These are phyloP conservation scores for Tulasnella sp. DNA, from an alignment of 768 basidiomycete species.

Conservation along the genomic window DNA sequence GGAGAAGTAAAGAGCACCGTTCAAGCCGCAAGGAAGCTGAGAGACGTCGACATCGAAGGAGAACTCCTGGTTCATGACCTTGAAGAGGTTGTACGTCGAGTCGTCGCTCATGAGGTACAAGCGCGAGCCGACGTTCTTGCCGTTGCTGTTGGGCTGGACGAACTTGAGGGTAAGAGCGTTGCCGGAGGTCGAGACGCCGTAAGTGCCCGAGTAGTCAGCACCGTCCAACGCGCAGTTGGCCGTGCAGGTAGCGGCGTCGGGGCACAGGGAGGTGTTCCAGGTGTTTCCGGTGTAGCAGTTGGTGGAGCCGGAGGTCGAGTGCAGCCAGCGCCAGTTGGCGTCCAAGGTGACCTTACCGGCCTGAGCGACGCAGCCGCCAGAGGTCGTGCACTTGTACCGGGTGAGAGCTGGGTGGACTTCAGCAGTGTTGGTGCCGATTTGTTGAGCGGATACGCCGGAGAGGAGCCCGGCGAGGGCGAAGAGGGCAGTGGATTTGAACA, in stretches of 20 bases:
- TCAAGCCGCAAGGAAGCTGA: slow-evolving; percentile 45
- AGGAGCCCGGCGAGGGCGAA: slow-evolving; percentile 3
- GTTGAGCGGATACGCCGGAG: slow-evolving; percentile 25
- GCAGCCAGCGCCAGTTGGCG: slow-evolving; percentile 21
- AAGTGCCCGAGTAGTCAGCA: slow-evolving; percentile 16
- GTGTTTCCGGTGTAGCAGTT: slow-evolving; percentile 45
- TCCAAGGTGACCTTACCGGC: background rate
- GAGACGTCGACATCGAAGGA: slow-evolving; percentile 50
- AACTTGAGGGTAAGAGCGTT: slow-evolving; percentile 15
- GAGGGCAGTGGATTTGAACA: slow-evolving; percentile 4
- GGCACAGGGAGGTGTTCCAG: slow-evolving; percentile 43
- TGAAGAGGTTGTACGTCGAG: slow-evolving; percentile 37
- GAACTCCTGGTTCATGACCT: slow-evolving; percentile 45
- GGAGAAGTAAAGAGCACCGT: slow-evolving; percentile 49
- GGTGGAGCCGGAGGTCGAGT: slow-evolving; percentile 25
- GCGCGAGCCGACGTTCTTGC: slow-evolving; percentile 12
- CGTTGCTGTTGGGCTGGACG: background rate
- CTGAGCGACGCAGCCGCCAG: slow-evolving; percentile 20
- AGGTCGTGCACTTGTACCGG: slow-evolving; percentile 35
- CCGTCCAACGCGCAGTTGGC: slow-evolving; percentile 28
- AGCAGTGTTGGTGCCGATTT: slow-evolving; percentile 36
- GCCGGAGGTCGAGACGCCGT: slow-evolving; percentile 13
- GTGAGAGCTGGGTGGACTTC: slow-evolving; percentile 39
- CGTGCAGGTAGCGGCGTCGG: slow-evolving; percentile 38
- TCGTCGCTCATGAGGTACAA: slow-evolving; percentile 41